A percentile compares a stretch with the other conserved stretches of the same genome.
phyloP scores from a whole-genome alignment of 805 yeast species.

The Candida quercuum region DNA sequence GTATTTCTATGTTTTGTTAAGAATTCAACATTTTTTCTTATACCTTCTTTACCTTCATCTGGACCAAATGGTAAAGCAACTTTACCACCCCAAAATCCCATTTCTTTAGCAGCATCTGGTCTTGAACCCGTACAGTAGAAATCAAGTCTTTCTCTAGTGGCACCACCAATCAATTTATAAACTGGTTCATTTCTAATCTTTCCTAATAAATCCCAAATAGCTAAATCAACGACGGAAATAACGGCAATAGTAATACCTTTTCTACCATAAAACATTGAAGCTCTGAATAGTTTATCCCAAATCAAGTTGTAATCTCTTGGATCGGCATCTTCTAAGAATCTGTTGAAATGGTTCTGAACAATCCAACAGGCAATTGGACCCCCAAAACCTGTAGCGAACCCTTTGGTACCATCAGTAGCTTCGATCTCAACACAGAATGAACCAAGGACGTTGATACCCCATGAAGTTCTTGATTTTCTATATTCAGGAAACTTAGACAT shows the following conservation, averaged over 20 bases:
- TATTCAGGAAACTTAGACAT: conserved; percentile 44
- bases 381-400: conserved; percentile 48
- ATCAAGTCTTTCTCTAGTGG: conserved; percentile 37
- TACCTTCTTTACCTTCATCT: conserved; percentile 43
- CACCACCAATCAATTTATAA: conserved; percentile 47
- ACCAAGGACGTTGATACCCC: conserved; percentile 48
- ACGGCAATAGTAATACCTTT: conserved; percentile 44
- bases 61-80: conserved; percentile 48
- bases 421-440: conserved; percentile 44
- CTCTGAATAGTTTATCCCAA: conserved; percentile 46
- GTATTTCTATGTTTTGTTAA: conserved; percentile 37
- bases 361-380: conserved; percentile 48
- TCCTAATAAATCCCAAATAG: conserved; percentile 46
- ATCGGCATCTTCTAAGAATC: conserved; percentile 41
- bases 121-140: conserved; percentile 47
- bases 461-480: conserved; percentile 38
- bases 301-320: conserved; percentile 40
- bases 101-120: conserved; percentile 41
- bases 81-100: conserved; percentile 52
- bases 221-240: conserved; percentile 42
- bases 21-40: conserved; percentile 40
- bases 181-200: conserved; percentile 46
- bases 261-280: conserved; percentile 47
- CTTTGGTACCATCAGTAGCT: conserved; percentile 43
- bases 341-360: conserved; percentile 38